phyloP scores from a whole-genome alignment of 2,329 filamentous ascomycete genomes.

The Ophiosphaerella herpotricha region DNA sequence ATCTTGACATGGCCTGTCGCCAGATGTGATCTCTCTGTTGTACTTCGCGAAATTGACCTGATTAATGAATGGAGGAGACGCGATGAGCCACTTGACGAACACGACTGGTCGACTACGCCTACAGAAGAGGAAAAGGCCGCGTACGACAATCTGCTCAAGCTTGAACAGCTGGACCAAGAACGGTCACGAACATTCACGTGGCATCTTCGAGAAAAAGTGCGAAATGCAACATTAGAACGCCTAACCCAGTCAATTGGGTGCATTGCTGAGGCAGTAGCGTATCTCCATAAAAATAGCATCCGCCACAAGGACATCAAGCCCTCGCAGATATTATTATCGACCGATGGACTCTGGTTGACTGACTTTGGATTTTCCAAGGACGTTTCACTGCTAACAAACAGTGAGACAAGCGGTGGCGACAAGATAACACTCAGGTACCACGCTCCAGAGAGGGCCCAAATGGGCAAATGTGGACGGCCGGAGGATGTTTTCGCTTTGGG shows the following conservation, averaged over 20 bases:
- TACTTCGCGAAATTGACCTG: slow-evolving; percentile 4
- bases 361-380: slow-evolving; percentile 6
- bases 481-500: slow-evolving; percentile 29
- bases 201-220: not conserved
- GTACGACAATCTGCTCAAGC: not conserved
- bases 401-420: not conserved
- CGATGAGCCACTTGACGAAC: not conserved
- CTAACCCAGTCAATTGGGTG: slow-evolving; percentile 11
- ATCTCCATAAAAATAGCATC: slow-evolving; percentile 15
- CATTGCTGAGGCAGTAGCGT: slow-evolving; percentile 11
- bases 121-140: not conserved
- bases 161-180: not conserved
- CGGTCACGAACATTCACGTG: not conserved
- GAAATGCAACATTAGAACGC: not conserved
- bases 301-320: slow-evolving; percentile 24
- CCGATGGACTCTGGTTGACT: slow-evolving; percentile 1
- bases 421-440: not conserved
- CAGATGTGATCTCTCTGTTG: slow-evolving; percentile 20
- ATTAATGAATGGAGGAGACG: not conserved
- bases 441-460: not conserved
- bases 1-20: slow-evolving; percentile 26
- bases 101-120: not conserved
- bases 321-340: slow-evolving; percentile 13
- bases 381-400: not conserved
- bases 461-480: slow-evolving; percentile 13